Base-by-base conservation (phyloP, 2,329 filamentous ascomycete species). In the Penicillium olsonii region DNA sequence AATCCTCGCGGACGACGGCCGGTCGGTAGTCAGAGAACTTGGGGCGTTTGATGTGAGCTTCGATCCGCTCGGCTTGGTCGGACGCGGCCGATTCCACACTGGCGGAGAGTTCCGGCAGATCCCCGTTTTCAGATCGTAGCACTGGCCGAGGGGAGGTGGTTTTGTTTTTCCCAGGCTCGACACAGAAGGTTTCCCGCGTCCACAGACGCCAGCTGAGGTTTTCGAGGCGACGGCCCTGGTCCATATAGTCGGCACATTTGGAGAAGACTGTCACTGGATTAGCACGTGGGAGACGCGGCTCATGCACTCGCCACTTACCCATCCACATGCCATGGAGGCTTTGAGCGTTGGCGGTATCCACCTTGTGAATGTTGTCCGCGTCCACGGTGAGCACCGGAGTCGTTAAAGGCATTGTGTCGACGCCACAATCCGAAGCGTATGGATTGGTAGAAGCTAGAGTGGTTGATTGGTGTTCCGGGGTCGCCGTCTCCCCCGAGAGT, bases 261-360 rank as follows among this genome's bases (percentile, higher is more conserved):
- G 91, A 92, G 69, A 97, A 96, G 53, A 97, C 91, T 94, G 67
- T 35, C 33, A 18, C 15, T 18, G 17, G 12, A 19, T 48, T 15
- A 48, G 45, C 45, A 44, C 27, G 24, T 27, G 18, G 14, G 9
- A 22, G 15, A 37, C 12, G 6, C 22, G 9, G 5, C 18, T 43
- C 24, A 34, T 11, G 22, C n/a, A 42, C 14, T 20, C 40, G 58
- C 69, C 61, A 80, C 88, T 82, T 75, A 95, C 91, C 90, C 71
- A 90, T 92, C 91, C 92, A 96, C 84, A 97, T 95, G 78, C 89
- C 92, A 75, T 94, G 95, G 43, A 97, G 84, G 68, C 92, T 95
- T 75, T 95, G 90, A 22, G 90, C 87, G 71, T 95, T 95, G 60
- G 87, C 83, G 1, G 92, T 96, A 75, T 97, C 92, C 66, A 97